Percentiles rank a stretch among this genome's conserved stretches.
phyloP scores from a whole-genome alignment of 768 basidiomycete genomes.

The Lentinula detonsa region DNA sequence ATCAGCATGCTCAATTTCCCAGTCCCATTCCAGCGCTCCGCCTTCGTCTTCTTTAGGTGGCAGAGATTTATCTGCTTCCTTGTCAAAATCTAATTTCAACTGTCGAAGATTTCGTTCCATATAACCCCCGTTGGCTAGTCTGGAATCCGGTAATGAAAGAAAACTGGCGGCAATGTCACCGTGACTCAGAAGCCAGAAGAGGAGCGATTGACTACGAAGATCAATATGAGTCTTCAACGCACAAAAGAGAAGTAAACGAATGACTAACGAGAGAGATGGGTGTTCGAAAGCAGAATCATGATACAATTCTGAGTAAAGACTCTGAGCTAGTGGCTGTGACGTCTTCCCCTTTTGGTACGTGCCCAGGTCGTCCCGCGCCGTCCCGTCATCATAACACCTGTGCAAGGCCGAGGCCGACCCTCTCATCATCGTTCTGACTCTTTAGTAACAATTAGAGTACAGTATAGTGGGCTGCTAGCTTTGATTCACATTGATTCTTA shows the following conservation, averaged over 20 bases:
- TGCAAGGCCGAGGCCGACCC: neutral
- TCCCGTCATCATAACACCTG: neutral
- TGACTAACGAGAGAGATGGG: neutral
- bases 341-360: neutral
- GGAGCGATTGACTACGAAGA: neutral
- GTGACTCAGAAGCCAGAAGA: neutral
- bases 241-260: neutral
- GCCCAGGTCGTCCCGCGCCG: neutral
- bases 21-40: conserved; percentile 52
- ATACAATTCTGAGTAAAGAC: neutral
- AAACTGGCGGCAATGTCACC: neutral
- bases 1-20: conserved; percentile 69
- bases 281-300: conserved; percentile 3
- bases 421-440: neutral
- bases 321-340: neutral
- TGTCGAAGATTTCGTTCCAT: conserved; percentile 7
- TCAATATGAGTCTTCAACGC: neutral
- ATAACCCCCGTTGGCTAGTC: neutral
- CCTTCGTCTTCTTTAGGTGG: neutral
- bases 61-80: neutral
- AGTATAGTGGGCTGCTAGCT: neutral
- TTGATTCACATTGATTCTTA: neutral
- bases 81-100: neutral
- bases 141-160: neutral
- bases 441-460: neutral